These are phyloP conservation scores for Vitis cinerea DNA, from an alignment of 164 flowering plant genomes.

Conservation along the genomic window DNA sequence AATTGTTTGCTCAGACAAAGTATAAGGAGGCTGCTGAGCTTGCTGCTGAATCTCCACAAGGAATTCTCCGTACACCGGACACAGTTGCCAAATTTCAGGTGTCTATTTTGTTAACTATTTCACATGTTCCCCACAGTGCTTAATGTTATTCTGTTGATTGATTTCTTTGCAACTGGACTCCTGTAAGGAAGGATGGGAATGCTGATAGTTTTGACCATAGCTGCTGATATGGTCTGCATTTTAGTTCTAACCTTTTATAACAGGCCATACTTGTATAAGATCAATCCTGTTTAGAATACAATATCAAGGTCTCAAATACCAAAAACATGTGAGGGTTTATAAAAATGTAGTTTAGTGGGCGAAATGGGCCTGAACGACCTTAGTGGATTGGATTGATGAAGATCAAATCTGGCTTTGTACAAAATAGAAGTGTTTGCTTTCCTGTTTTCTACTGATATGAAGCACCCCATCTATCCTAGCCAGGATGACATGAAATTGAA, in stretches of 20 bases:
- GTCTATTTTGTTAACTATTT: neutral
- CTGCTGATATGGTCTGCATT: no score
- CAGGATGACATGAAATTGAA: neutral
- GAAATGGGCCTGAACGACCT: no score
- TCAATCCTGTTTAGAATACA: no score
- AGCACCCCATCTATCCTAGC: neutral
- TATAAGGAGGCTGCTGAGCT: constrained; percentile 99
- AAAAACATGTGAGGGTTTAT: no score
- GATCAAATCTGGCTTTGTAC: neutral
- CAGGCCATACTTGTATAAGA: no score
- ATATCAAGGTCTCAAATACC: no score
- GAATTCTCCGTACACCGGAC: constrained; percentile 94
- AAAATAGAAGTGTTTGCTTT: neutral
- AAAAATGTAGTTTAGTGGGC: no score
- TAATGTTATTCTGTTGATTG: no score
- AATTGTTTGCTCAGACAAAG: constrained; percentile 94
- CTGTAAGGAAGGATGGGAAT: no score
- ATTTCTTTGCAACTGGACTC: no score
- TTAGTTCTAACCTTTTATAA: no score
- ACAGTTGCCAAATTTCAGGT: constrained; percentile 99
- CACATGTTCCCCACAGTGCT: neutral
- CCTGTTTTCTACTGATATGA: neutral
- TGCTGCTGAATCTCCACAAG: constrained; percentile 99
- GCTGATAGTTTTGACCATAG: no score
- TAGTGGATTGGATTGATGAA: neutral